These are phyloP conservation scores for Sugiyamaella mastotermitis DNA, from an alignment of 805 yeast genomes.

Conservation along the genomic window DNA sequence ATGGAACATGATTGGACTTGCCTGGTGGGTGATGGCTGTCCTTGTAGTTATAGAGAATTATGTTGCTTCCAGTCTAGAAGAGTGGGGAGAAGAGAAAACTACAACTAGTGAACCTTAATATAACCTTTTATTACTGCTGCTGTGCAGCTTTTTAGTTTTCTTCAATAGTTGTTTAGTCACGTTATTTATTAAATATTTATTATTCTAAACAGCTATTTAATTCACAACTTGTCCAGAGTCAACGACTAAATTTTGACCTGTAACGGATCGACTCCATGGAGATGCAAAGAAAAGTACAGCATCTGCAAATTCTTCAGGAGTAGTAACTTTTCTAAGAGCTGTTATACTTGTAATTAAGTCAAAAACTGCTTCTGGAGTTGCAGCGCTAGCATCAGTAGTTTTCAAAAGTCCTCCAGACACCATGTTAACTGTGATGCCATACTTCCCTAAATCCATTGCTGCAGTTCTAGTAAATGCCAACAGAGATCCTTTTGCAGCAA, in stretches of 20 bases:
- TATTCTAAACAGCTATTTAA: no score
- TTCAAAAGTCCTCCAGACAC: slow-evolving; percentile 2
- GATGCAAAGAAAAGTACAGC: slow-evolving; percentile 5
- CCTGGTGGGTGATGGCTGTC: slow-evolving; percentile 23
- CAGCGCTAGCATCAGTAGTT: slow-evolving; percentile 4
- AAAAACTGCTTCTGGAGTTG: slow-evolving; percentile 3
- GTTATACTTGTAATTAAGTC: slow-evolving; percentile 3
- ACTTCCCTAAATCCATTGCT: slow-evolving; percentile 1
- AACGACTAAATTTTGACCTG: slow-evolving; percentile 3
- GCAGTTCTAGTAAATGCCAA: slow-evolving; percentile 2
- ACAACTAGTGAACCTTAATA: no score
- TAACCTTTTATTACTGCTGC: no score
- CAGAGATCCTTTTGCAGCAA: no score
- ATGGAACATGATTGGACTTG: slow-evolving; percentile 17
- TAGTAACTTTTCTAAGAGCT: slow-evolving; percentile 1
- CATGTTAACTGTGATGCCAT: slow-evolving; percentile 3
- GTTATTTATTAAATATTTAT: no score
- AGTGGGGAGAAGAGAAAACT: slow-evolving; percentile 21
- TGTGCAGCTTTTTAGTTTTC: no score
- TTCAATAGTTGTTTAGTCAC: no score
- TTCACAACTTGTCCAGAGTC: slow-evolving; percentile 3
- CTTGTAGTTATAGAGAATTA: slow-evolving; percentile 17
- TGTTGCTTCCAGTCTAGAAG: slow-evolving; percentile 16
- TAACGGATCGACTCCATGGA: slow-evolving; percentile 5
- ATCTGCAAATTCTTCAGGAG: slow-evolving; percentile 3